Conservation (phyloP, 768 basidiomycete species). For the Tephrocybe sp. region DNA sequence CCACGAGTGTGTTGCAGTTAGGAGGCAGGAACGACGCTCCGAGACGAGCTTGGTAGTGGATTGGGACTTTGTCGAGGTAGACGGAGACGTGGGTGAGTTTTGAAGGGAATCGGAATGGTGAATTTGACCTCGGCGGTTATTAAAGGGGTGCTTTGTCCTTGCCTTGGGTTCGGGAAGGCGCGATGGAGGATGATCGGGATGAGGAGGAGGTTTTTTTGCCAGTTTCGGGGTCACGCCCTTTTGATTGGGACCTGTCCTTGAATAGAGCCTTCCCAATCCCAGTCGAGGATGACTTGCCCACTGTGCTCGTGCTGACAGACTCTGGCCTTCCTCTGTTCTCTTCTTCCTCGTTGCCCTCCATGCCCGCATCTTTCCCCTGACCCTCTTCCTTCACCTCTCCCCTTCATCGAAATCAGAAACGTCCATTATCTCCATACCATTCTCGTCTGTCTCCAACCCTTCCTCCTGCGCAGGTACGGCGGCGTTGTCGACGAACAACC, state of each 20-base stretch:
- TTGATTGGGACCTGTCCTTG: background rate
- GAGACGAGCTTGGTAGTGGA: constrained; percentile 46
- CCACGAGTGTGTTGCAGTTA: constrained; percentile 7
- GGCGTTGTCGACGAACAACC: constrained; percentile 49
- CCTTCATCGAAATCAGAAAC: constrained; percentile 48
- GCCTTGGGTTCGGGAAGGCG: background rate
- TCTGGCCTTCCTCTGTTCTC: background rate
- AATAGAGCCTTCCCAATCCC: background rate
- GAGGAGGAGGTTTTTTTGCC: background rate
- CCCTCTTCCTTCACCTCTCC: background rate
- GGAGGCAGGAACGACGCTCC: constrained; percentile 46
- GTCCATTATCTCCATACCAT: constrained; percentile 79
- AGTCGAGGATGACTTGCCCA: too few species aligned
- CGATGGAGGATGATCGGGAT: constrained; percentile 9
- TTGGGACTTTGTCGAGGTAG: background rate
- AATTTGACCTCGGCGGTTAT: constrained; percentile 32
- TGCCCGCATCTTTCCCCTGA: background rate
- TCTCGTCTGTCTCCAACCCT: constrained; percentile 48
- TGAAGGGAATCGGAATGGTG: constrained; percentile 53
- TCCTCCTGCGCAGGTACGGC: constrained; percentile 19
- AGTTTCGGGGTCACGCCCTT: background rate
- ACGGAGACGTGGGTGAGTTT: background rate
- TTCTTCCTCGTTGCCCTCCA: too few species aligned
- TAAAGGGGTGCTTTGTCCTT: constrained; percentile 31
- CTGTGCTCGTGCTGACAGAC: too few species aligned